Percentiles rank a stretch among this genome's conserved stretches.
phyloP scores from a whole-genome alignment of 441 rosid species.

The Hypseocharis bilobata region DNA sequence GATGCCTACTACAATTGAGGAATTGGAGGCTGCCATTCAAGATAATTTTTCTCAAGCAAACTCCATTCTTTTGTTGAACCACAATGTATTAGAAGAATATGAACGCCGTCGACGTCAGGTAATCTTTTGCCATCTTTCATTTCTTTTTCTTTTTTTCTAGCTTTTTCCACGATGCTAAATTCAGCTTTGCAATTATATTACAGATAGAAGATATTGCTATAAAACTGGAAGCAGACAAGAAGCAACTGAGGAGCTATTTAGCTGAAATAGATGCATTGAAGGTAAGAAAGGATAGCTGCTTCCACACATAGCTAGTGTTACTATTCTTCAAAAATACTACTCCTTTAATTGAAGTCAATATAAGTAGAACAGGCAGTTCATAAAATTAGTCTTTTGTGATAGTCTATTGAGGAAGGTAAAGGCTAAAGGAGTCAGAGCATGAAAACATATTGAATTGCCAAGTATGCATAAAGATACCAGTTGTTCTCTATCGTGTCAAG shows the following conservation, averaged over 20 bases:
- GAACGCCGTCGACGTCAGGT: slow-evolving; percentile 67
- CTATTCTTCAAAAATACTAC: neutral
- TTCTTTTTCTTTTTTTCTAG: neutral
- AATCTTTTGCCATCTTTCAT: slow-evolving; percentile 17
- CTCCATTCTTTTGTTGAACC: slow-evolving; percentile 71
- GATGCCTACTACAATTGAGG: slow-evolving; percentile 92
- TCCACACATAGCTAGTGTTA: slow-evolving; percentile 1
- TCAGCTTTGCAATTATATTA: slow-evolving; percentile 13
- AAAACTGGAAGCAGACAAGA: slow-evolving; percentile 63
- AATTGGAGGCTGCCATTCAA: slow-evolving; percentile 81
- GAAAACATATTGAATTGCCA: neutral
- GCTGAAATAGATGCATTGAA: slow-evolving; percentile 61
- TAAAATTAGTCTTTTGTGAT: neutral
- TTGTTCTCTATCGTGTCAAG: too few relatives aligned
- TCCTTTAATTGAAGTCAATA: neutral
- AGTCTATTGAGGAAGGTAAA: neutral
- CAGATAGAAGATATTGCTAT: slow-evolving; percentile 49
- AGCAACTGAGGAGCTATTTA: slow-evolving; percentile 42
- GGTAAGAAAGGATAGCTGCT: slow-evolving; percentile 32
- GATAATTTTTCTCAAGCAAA: slow-evolving; percentile 75
- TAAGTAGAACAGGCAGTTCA: neutral
- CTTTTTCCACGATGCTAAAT: slow-evolving; percentile 13
- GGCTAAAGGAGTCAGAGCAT: neutral
- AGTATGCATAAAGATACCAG: neutral
- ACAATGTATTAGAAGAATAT: slow-evolving; percentile 70